Evolutionary conservation across 75 land plant genomes (phyloP).

Genomic region (Pinus taeda): DNA sequence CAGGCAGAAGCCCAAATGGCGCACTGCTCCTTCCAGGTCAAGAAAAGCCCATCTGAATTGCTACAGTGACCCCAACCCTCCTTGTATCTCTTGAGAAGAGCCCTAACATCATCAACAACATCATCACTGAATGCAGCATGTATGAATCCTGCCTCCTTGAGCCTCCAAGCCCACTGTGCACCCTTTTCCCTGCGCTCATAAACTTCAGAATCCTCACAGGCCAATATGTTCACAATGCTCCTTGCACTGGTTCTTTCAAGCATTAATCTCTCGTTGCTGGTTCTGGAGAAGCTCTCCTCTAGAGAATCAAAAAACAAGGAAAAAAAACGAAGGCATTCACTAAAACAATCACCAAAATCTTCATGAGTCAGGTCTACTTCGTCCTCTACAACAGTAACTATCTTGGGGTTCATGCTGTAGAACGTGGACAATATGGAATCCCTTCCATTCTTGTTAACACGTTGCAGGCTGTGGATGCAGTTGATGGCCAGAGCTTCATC

Average conservation of each 20-base stretch:
- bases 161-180: constrained; percentile 54
- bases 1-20: constrained; percentile 89
- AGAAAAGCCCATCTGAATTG: constrained; percentile 44
- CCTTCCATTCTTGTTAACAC: constrained; percentile 33
- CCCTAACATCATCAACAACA: constrained; percentile 85
- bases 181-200: constrained; percentile 65
- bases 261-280: constrained; percentile 84
- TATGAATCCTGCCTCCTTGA: constrained; percentile 47
- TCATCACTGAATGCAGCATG: constrained; percentile 76
- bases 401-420: constrained; percentile 52
- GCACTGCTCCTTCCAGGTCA: constrained; percentile 90
- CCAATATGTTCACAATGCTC: constrained; percentile 69
- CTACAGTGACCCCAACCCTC: constrained; percentile 76
- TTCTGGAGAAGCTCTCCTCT: constrained; percentile 75
- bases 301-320: constrained; percentile 74
- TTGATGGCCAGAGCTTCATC: constrained; percentile 80
- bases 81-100: constrained; percentile 85
- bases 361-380: constrained; percentile 67
- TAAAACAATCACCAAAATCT: constrained; percentile 49
- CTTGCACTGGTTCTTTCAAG: constrained; percentile 80
- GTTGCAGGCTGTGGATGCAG: constrained; percentile 65
- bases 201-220: constrained; percentile 46
- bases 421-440: constrained; percentile 46
- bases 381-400: constrained; percentile 81
- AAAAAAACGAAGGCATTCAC: constrained; percentile 67